Percentiles rank a stretch among this genome's conserved stretches.
These are phyloP conservation scores for Ogataea neopini DNA, from an alignment of 805 yeast species.

Conservation along the genomic window DNA sequence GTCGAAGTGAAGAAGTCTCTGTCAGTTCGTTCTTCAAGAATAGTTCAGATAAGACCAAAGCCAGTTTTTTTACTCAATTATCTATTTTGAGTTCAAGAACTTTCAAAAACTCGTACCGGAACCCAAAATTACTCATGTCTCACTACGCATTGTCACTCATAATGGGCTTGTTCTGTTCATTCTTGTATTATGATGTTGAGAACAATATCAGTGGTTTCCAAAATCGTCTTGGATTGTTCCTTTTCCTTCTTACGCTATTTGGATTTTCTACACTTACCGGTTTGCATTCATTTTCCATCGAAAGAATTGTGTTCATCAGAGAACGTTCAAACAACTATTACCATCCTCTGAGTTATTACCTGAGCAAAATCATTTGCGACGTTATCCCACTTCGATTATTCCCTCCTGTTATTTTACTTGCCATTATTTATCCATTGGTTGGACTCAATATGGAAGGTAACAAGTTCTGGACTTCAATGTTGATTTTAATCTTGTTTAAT, in stretches of 20 bases:
- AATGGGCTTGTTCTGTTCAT: conserved; percentile 84
- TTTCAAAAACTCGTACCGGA: conserved; percentile 88
- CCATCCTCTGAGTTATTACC: conserved; percentile 80
- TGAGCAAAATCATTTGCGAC: conserved; percentile 86
- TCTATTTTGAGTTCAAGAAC: conserved; percentile 80
- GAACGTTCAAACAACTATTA: conserved; percentile 96
- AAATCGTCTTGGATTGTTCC: conserved; percentile 89
- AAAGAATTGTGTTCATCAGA: conserved; percentile 84
- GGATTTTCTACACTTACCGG: conserved; percentile 95
- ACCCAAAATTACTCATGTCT: conserved; percentile 83
- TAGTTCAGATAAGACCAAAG: conserved; percentile 43
- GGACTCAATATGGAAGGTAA: conserved; percentile 79
- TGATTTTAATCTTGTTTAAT: conserved; percentile 79
- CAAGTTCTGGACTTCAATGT: conserved; percentile 68
- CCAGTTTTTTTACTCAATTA: conserved; percentile 65
- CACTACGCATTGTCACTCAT: conserved; percentile 77
- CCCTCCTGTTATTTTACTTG: conserved; percentile 83
- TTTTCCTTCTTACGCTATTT: conserved; percentile 85
- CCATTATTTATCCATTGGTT: conserved; percentile 85
- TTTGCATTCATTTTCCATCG: conserved; percentile 82
- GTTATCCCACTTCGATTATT: conserved; percentile 87
- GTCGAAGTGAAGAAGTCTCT: conserved; percentile 14
- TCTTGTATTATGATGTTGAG: conserved; percentile 75
- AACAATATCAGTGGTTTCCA: conserved; percentile 96
- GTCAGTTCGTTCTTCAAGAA: conserved; percentile 30